Evolutionary conservation across 305 asterid species (phyloP).

Genomic region (Withania somnifera): DNA sequence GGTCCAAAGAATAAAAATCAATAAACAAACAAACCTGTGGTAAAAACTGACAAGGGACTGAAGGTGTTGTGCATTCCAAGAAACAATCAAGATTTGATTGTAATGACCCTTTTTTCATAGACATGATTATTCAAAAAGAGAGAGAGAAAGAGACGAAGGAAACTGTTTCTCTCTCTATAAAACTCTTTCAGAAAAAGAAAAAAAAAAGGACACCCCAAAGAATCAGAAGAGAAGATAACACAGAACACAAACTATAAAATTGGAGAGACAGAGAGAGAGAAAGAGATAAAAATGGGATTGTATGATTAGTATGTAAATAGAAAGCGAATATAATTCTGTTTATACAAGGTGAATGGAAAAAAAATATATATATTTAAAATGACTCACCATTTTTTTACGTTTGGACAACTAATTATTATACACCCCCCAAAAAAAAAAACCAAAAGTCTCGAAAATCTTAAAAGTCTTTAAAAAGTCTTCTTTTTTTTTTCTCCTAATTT

Average conservation of each 20-base stretch:
- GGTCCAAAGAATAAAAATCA: neutral
- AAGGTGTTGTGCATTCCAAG: conserved; percentile 79
- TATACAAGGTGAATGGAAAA: neutral
- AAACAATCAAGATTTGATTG: conserved; percentile 81
- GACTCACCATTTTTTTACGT: conserved; percentile 64
- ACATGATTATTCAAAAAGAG: conserved; percentile 16
- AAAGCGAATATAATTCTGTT: conserved; percentile 8
- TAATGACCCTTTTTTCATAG: conserved; percentile 43
- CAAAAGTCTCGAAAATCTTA: too few species aligned
- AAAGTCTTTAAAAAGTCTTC: neutral
- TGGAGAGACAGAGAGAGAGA: conserved; percentile 23
- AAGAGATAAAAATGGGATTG: conserved; percentile 71
- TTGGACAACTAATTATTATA: conserved; percentile 31
- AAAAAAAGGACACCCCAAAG: conserved; percentile 1
- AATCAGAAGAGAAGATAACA: conserved; percentile 17
- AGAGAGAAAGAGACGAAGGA: conserved; percentile 11
- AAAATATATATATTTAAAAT: too few species aligned
- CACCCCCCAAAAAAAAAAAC: too few species aligned
- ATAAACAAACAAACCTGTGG: conserved; percentile 46
- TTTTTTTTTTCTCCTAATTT: neutral
- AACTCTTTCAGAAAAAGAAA: conserved; percentile 7
- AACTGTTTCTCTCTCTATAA: conserved; percentile 54
- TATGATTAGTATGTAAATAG: conserved; percentile 16
- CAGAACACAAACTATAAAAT: conserved; percentile 14
- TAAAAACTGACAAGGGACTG: conserved; percentile 62